phyloP scores from a whole-genome alignment of 345 rosid genomes.

The Lepidium aucheri region DNA sequence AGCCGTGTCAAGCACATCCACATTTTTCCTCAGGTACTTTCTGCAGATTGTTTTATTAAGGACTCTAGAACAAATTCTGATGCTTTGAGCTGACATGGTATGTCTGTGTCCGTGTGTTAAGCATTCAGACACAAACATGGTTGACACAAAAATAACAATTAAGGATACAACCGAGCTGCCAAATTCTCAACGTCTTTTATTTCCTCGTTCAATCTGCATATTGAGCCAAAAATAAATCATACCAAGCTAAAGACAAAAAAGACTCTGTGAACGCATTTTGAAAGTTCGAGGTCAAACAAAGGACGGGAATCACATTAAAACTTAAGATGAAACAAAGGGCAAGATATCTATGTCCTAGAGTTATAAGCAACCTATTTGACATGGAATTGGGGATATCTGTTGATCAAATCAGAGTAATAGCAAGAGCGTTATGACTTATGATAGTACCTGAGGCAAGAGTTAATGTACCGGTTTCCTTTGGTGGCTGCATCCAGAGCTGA shows the following conservation, averaged over 20 bases:
- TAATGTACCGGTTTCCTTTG: slow-evolving; percentile 82
- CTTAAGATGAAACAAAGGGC: background rate
- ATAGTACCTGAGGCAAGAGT: slow-evolving; percentile 81
- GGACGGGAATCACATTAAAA: background rate
- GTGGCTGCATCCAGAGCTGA: slow-evolving; percentile 85
- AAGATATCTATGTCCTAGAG: background rate
- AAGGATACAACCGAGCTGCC: slow-evolving; percentile 84
- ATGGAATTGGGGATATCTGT: background rate
- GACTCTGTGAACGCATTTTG: background rate
- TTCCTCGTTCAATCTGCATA: slow-evolving; percentile 81
- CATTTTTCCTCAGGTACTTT: slow-evolving; percentile 72
- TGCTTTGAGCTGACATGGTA: background rate
- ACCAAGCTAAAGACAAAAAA: background rate
- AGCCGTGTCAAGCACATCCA: slow-evolving; percentile 70
- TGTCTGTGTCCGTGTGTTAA: background rate
- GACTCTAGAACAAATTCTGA: slow-evolving; percentile 5
- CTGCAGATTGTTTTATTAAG: slow-evolving; percentile 41
- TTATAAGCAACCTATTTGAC: background rate
- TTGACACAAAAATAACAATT: background rate
- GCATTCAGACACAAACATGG: background rate
- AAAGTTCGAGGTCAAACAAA: background rate
- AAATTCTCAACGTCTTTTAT: slow-evolving; percentile 67
- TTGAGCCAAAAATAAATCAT: background rate
- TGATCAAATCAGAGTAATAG: background rate
- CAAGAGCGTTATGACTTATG: background rate